A percentile compares a stretch with the other conserved stretches of the same genome.
Evolutionary conservation across 164 flowering plant species (phyloP).

Genomic region (Vitis vinifera): DNA sequence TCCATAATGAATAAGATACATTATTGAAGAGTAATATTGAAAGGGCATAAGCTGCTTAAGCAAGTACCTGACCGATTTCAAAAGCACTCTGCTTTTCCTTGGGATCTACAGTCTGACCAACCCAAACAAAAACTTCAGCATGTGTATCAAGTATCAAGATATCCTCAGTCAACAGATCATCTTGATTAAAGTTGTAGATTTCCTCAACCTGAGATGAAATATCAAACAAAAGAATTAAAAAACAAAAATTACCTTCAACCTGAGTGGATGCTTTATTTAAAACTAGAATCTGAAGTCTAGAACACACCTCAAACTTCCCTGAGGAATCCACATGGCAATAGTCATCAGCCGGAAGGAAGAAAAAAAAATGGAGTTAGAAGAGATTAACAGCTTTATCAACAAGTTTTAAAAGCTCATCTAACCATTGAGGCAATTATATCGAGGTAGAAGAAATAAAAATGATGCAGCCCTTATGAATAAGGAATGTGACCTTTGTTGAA

Average conservation of each 20-base stretch:
- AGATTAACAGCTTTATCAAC: conserved; percentile 14
- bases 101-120: conserved; percentile 84
- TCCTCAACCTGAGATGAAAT: conserved; percentile 66
- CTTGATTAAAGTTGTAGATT: conserved; percentile 90
- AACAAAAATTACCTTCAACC: conserved; percentile 1
- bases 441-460: background rate
- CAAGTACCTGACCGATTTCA: conserved; percentile 85
- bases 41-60: background rate
- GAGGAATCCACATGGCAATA: conserved; percentile 38
- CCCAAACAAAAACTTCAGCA: conserved; percentile 98
- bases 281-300: background rate
- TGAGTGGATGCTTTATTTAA: background rate
- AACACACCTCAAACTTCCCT: conserved; percentile 94
- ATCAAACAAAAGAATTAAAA: background rate
- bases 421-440: background rate
- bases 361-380: conserved; percentile 24
- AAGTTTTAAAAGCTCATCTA: background rate
- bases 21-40: background rate
- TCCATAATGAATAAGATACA: conserved; percentile 3
- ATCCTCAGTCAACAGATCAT: conserved; percentile 96
- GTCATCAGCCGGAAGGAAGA: background rate
- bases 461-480: background rate
- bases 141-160: conserved; percentile 88
- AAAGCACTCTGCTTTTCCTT: conserved; percentile 89
- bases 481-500: conserved; percentile 40